Evolutionary conservation across 306 rosid genomes (phyloP).

Genomic region (Glycine latifolia): DNA sequence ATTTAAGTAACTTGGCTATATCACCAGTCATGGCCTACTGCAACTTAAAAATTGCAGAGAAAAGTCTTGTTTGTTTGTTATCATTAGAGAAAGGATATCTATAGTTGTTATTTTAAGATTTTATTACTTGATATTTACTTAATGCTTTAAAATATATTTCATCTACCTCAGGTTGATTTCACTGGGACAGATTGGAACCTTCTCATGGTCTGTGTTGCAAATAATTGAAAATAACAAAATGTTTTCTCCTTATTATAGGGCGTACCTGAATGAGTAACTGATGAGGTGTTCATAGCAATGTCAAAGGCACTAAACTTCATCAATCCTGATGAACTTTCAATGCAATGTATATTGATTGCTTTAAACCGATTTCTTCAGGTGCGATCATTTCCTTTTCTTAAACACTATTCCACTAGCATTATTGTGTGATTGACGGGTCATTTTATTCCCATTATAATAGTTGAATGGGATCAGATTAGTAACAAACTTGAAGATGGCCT

Average conservation of each 20-base stretch:
- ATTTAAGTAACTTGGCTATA: conserved; percentile 17
- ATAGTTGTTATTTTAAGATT: conserved; percentile 22
- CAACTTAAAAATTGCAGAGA: conserved; percentile 13
- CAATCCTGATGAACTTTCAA: conserved; percentile 98
- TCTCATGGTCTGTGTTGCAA: neutral
- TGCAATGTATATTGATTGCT: conserved; percentile 98
- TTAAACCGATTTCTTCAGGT: conserved; percentile 99
- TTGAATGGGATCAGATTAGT: conserved; percentile 31
- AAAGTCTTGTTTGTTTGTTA: conserved; percentile 9
- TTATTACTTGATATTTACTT: conserved; percentile 5
- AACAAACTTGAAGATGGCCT: conserved; percentile 15
- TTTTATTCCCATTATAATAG: conserved; percentile 24
- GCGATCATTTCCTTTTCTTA: conserved; percentile 40
- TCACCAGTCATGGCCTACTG: conserved; percentile 12
- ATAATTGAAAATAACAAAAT: conserved; percentile 39
- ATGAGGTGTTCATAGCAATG: conserved; percentile 99
- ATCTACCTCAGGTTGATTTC: conserved; percentile 25
- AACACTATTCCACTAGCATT: neutral
- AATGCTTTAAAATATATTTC: neutral
- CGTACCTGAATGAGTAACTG: conserved; percentile 88
- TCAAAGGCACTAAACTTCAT: conserved; percentile 98
- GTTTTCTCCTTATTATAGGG: conserved; percentile 63
- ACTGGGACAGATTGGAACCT: conserved; percentile 14
- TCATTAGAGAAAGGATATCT: conserved; percentile 36
- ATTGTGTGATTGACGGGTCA: conserved; percentile 21